Base-by-base conservation (phyloP, 1,139 yeast genomes). In the Spathaspora sp. region DNA sequence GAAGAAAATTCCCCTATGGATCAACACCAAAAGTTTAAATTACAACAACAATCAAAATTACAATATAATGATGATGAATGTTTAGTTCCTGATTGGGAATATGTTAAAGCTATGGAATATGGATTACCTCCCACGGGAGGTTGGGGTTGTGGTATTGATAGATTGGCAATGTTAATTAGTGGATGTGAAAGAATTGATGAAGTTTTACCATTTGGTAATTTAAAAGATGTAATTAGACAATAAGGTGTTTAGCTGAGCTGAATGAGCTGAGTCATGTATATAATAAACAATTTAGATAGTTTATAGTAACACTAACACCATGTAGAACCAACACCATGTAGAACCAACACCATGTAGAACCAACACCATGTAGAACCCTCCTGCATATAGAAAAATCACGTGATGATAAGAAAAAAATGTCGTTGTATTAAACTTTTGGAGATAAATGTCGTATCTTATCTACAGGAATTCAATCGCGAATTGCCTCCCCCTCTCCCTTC, bases 61-160 rank as follows among this genome's bases (percentile, higher is more conserved):
- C 72, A 75, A 13, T 75, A 64, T 50, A 62, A 70, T 9, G 96
- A 89, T 56, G 64, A 68, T 2, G 96, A 89, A 51, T 67, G 82
- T 24, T 69, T 86, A 41, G 64, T 86, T 0, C 89, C 96, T 0
- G 99, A 93, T 63, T 72, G 81, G 60, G 74, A 75, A 41, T 93
- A 82, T 59, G 80, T 89, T 2, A 74, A 79, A 39, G 80, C 85
- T 11, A 82, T 95, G 88, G 93, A 89, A 59, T 88, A 86, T 76
- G 98, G 97, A 1, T 76, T 95, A 64, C 97, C 99, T 3, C 99
- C 99, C 0, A 91, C 97, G 1, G 98, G 97, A 1, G 99, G 99
- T 0, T 89, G 97, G 89, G 99, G 99, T 0, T 71, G 95, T 52
- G 99, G 99, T 0, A 76, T 95, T 20, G 99, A 95, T 60, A 66